Evolutionary conservation across 441 rosid species (phyloP).

Genomic region (Arabidopsis hybrid): DNA sequence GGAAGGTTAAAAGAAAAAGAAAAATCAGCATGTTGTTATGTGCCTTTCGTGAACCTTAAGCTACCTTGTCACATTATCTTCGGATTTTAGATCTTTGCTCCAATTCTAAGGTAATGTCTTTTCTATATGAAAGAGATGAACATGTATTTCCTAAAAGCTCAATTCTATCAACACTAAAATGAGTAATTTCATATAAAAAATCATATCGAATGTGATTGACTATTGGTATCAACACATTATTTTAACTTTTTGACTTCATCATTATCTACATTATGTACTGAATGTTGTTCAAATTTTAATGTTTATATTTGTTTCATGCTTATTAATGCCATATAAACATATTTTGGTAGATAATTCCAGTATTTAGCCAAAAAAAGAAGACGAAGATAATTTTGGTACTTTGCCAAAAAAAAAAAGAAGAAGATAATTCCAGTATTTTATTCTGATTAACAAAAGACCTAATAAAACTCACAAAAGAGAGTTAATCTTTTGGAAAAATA

Average conservation of each 20-base stretch:
- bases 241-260: background rate
- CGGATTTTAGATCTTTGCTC: background rate
- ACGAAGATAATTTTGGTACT: background rate
- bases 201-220: background rate
- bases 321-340: background rate
- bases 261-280: background rate
- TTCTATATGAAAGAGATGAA: too few species aligned
- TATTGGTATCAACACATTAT: background rate
- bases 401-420: background rate
- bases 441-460: background rate
- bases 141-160: background rate
- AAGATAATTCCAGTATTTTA: background rate
- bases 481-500: slow-evolving; percentile 2
- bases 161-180: background rate
- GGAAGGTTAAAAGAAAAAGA: background rate
- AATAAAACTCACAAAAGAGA: slow-evolving; percentile 7
- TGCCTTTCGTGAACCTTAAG: slow-evolving; percentile 29
- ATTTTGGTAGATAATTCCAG: background rate
- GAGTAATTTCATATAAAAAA: background rate
- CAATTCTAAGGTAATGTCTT: background rate
- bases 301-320: background rate
- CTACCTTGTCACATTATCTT: background rate
- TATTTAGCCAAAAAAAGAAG: background rate
- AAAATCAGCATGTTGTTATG: slow-evolving; percentile 4
- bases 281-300: background rate